Base-by-base conservation (phyloP, 345 rosid species). In the Angophora floribunda region DNA sequence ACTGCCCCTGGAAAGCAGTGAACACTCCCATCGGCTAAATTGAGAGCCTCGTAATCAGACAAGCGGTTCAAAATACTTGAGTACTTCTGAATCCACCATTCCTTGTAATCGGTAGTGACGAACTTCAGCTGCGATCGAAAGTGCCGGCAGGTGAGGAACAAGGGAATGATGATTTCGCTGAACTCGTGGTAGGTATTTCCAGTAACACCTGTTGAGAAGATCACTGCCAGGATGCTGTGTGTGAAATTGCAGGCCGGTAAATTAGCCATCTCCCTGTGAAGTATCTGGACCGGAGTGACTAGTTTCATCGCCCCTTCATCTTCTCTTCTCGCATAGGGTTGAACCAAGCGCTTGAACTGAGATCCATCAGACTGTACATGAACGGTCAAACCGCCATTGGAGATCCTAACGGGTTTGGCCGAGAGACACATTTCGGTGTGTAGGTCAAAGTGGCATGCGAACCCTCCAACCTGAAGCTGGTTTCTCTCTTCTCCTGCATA, bases 1-100 rank as follows among this genome's bases (percentile, higher is more conserved):
- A 87, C 89, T 21, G 13, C 89, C 6, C 75, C 89, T 0, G 89
- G 89, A 53, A 87, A 87, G 86, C 89, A 87, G 61, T 80, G 89
- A 52, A 53, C 86, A 45, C 86, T 22, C 14, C 86, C 86, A 7
- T 24, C 70, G 10, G 52, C 44, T 41, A 67, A 65, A 67, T 30
- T 51, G 8, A 26, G 67, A 36, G n/a, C 89, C 10, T 52, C 51
- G 75, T 51, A 87, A 75, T 80, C 8, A 28, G 89, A 80, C 86
- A 87, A 15, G 24, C n/a, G 86, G 52, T 84, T 50, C 47, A 87
- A 45, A 47, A 79, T 16, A n/a, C 49, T 53, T 32, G 15, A 47
- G 52, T 87, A 87, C 30, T 53, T 87, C 65, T 1, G 52, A 26
- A 87, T 30, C 86, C 86, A 87, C 89, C 67, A 32, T 9, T 47